Evolutionary conservation across 306 rosid species (phyloP), one percentile per base, ranked within the genome.

Genomic region (Gynostemma pentaphyllum): DNA sequence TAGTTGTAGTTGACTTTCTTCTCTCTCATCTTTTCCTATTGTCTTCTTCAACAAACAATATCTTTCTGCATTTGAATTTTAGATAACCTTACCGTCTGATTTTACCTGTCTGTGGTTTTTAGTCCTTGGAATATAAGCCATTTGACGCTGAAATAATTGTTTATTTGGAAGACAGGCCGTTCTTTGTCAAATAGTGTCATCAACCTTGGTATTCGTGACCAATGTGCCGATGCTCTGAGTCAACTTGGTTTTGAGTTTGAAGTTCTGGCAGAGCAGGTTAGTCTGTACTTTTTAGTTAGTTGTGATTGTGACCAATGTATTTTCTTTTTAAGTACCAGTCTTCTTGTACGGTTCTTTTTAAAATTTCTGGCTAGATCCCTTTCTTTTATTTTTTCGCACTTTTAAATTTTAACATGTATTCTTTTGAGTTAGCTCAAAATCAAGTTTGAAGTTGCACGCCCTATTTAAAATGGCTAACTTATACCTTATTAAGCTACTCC

Each of bases 221-320:
- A 85, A 72, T 85, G 73, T 79, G 82, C 86, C 4, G 86, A 85
- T 70, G 92, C 92, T 75, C 73, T 85, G 67, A 80, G 70, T 68
- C 88, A 85, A 69, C 92, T 85, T 70, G 92, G 92, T 22, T 85
- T 85, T 76, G 92, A 85, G 75, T 82, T 71, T 66, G 92, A 85
- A 69, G 92, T 85, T 78, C 56, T 85, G 71, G 88, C 92, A 1
- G 92, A 85, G 73, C 92, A 85, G 85, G 88, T 85, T 30, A 15
- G 71, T 21, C 40, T 24, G 10, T 16, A 13, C 39, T 23, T 28
- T 16, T 30, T 39, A 60, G 27, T 32, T 12, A 53, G 26, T 9
- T 53, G n/a, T n/a, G n/a, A n/a, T n/a, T n/a, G n/a, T n/a, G n/a
- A 32, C 7, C 7, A 32, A 7, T 32, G 3, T 36, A n/a, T 22